A percentile compares a stretch with the other conserved stretches of the same genome.
Conservation (phyloP, 73 alveolate genomes). For the Uronychia setigera region DNA sequence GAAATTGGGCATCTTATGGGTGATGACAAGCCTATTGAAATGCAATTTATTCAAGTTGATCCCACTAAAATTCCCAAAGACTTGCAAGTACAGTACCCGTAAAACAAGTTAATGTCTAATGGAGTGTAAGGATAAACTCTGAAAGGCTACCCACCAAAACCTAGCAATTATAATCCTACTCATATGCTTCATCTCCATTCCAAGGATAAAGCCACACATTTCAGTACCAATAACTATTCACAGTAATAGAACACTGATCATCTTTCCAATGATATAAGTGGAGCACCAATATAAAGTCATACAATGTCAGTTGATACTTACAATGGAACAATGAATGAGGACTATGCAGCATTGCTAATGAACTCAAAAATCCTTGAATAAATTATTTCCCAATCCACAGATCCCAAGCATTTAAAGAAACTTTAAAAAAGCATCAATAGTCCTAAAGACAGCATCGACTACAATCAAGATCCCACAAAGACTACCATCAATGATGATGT, state of each 20-base stretch:
- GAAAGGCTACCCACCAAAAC: neutral
- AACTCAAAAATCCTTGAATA: neutral
- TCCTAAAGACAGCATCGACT: neutral
- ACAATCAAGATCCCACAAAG: neutral
- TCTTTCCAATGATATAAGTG: too few species aligned
- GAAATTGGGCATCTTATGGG: neutral
- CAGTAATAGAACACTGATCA: too few species aligned
- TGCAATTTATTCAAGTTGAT: neutral
- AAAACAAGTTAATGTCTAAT: neutral
- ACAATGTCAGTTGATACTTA: neutral
- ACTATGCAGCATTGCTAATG: neutral
- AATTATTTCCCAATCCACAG: neutral
- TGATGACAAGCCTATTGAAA: neutral
- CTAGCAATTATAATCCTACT: too few species aligned
- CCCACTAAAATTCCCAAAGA: neutral
- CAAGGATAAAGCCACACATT: too few species aligned
- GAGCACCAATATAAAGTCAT: too few species aligned
- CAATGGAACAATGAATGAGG: neutral
- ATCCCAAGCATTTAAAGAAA: neutral
- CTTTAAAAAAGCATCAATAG: neutral
- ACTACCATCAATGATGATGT: neutral
- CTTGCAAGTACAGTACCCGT: neutral
- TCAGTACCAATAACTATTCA: too few species aligned
- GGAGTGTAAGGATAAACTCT: neutral
- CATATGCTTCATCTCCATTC: too few species aligned